These are phyloP conservation scores for Flaveria robusta DNA, from an alignment of 129 eudicot genomes.

Conservation along the genomic window DNA sequence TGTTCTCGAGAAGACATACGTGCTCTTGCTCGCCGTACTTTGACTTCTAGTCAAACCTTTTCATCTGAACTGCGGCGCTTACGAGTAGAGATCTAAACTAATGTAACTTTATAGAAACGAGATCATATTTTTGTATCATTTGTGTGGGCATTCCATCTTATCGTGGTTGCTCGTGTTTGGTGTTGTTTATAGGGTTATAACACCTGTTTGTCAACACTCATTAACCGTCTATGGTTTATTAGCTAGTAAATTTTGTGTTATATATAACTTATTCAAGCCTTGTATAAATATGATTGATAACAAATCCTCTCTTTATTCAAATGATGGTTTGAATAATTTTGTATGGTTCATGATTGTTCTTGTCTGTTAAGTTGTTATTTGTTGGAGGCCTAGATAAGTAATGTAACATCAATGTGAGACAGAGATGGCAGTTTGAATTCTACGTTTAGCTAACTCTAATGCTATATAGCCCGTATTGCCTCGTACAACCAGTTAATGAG, in stretches of 20 bases:
- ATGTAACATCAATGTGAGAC: no score
- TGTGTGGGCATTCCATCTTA: constrained; percentile 15
- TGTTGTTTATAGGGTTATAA: constrained; percentile 25
- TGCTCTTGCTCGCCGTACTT: constrained; percentile 80
- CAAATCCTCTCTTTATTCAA: no score
- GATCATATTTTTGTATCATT: constrained; percentile 26
- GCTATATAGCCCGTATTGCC: no score
- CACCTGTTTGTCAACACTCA: background rate
- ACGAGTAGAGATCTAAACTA: constrained; percentile 60
- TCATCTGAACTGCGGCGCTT: constrained; percentile 75
- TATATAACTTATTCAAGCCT: background rate
- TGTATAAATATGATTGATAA: background rate
- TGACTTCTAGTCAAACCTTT: constrained; percentile 77
- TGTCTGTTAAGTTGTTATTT: no score
- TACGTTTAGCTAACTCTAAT: no score
- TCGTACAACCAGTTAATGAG: no score
- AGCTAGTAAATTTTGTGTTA: constrained; percentile 13
- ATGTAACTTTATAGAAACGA: background rate
- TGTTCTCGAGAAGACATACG: constrained; percentile 95
- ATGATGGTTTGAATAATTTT: no score
- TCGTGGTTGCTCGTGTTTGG: constrained; percentile 27
- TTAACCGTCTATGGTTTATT: background rate
- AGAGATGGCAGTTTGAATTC: no score
- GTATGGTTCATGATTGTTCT: no score
- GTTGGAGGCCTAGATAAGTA: no score